These are phyloP conservation scores for Ogataea nakhonphanomensis DNA, from an alignment of 805 yeast genomes.

Conservation along the genomic window DNA sequence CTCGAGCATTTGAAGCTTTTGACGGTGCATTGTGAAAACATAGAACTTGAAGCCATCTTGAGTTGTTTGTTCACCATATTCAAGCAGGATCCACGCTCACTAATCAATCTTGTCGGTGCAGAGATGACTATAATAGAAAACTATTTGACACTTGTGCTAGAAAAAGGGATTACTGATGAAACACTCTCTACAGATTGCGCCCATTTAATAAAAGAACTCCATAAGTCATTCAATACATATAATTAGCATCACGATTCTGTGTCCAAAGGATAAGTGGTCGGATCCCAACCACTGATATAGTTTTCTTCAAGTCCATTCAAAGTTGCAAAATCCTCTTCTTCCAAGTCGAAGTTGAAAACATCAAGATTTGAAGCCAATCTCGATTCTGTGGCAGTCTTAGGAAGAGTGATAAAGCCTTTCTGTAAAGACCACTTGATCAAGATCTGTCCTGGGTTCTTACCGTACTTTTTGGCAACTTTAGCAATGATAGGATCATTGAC, in stretches of 20 bases:
- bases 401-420: conserved; percentile 50
- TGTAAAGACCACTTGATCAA: conserved; percentile 65
- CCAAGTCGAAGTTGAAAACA: conserved; percentile 40
- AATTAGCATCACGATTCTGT: conserved; percentile 5
- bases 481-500: conserved; percentile 41
- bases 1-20: conserved; percentile 11
- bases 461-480: conserved; percentile 45
- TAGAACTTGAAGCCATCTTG: conserved; percentile 13
- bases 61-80: conserved; percentile 8
- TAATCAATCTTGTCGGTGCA: neutral
- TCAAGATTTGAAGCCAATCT: conserved; percentile 42
- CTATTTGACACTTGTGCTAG: too few species aligned
- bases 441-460: conserved; percentile 52
- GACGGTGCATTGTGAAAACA: conserved; percentile 7
- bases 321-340: conserved; percentile 34
- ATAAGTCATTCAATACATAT: neutral
- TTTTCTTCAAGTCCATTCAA: conserved; percentile 27
- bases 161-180: neutral
- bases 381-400: conserved; percentile 31
- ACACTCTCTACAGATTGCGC: neutral
- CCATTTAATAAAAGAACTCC: neutral
- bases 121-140: neutral
- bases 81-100: neutral
- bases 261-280: conserved; percentile 18
- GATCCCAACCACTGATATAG: conserved; percentile 20